A percentile compares a stretch with the other conserved stretches of the same genome.
phyloP scores from a whole-genome alignment of 1,284 basidiomycete genomes.

The Leccinum fallax region DNA sequence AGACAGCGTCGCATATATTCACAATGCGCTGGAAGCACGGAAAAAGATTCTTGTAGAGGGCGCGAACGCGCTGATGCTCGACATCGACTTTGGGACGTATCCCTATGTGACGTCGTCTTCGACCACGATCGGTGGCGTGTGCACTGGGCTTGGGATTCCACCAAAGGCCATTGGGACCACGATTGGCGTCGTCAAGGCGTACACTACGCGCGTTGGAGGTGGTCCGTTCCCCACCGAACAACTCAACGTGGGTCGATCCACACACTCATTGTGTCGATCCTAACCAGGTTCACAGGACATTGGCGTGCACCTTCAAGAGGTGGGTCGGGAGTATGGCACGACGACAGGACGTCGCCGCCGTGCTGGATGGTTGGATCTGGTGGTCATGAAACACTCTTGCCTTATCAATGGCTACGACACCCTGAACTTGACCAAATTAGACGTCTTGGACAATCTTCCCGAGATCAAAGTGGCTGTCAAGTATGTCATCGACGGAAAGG shows the following conservation, averaged over 20 bases:
- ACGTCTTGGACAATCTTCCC: constrained; percentile 83
- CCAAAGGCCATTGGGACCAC: constrained; percentile 83
- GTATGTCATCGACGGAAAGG: constrained; percentile 80
- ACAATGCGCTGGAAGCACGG: constrained; percentile 73
- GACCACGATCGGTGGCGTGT: constrained; percentile 92
- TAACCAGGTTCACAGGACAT: constrained; percentile 54
- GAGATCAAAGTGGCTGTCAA: constrained; percentile 90
- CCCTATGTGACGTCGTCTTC: constrained; percentile 96
- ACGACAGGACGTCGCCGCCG: constrained; percentile 92
- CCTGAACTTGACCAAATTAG: constrained; percentile 96
- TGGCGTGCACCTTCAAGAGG: constrained; percentile 90
- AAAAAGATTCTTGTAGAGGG: constrained; percentile 94
- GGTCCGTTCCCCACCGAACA: constrained; percentile 98
- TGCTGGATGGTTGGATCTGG: constrained; percentile 97
- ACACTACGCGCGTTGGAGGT: constrained; percentile 96
- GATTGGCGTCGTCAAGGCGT: constrained; percentile 96
- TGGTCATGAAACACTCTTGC: constrained; percentile 91
- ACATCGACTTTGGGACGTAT: constrained; percentile 97
- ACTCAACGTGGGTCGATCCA: constrained; percentile 64
- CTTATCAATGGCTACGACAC: constrained; percentile 95
- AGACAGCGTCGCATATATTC: constrained; percentile 86
- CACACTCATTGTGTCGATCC: neutral
- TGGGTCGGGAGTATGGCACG: constrained; percentile 89
- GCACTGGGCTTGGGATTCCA: constrained; percentile 94
- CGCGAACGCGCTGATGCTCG: constrained; percentile 98